Conservation (phyloP, 1,139 yeast species). For the Yamadazyma conglobata region DNA sequence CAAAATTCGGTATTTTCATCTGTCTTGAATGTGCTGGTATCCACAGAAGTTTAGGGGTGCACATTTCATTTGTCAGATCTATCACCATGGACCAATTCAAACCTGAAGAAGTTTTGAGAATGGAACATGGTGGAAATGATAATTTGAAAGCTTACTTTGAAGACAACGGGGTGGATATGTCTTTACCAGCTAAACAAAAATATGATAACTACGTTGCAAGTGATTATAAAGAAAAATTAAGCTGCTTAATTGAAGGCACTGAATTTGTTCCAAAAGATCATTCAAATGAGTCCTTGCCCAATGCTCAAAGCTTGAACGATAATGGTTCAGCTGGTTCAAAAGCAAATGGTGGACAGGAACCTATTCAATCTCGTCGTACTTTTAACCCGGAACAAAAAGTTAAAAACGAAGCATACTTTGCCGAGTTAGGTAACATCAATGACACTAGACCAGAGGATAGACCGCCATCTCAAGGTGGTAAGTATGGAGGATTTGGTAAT, state of each 20-base stretch:
- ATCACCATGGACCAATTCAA: slow-evolving; percentile 98
- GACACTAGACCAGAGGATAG: slow-evolving; percentile 69
- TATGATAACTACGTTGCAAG: slow-evolving; percentile 90
- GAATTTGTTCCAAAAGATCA: slow-evolving; percentile 69
- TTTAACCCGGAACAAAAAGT: slow-evolving; percentile 42
- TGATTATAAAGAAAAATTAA: slow-evolving; percentile 81
- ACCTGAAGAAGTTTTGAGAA: slow-evolving; percentile 80
- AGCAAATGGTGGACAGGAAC: slow-evolving; percentile 23
- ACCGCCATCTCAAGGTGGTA: slow-evolving; percentile 95
- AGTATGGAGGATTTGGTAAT: slow-evolving; percentile 87
- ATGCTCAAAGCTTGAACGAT: slow-evolving; percentile 12
- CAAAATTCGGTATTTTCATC: slow-evolving; percentile 93
- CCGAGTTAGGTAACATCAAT: slow-evolving; percentile 70
- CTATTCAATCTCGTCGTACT: slow-evolving; percentile 39
- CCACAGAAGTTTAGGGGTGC: slow-evolving; percentile 96
- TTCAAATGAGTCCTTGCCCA: slow-evolving; percentile 46
- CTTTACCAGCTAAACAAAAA: slow-evolving; percentile 65
- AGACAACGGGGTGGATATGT: slow-evolving; percentile 67
- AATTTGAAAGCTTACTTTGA: slow-evolving; percentile 66
- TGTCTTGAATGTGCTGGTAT: slow-evolving; percentile 97
- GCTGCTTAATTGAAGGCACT: slow-evolving; percentile 70
- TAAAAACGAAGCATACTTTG: slow-evolving; percentile 79
- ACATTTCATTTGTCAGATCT: slow-evolving; percentile 91
- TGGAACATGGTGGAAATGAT: slow-evolving; percentile 95
- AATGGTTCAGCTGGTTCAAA: slow-evolving; percentile 6